phyloP scores from a whole-genome alignment of 2,329 filamentous ascomycete genomes.

The Alternaria panax region DNA sequence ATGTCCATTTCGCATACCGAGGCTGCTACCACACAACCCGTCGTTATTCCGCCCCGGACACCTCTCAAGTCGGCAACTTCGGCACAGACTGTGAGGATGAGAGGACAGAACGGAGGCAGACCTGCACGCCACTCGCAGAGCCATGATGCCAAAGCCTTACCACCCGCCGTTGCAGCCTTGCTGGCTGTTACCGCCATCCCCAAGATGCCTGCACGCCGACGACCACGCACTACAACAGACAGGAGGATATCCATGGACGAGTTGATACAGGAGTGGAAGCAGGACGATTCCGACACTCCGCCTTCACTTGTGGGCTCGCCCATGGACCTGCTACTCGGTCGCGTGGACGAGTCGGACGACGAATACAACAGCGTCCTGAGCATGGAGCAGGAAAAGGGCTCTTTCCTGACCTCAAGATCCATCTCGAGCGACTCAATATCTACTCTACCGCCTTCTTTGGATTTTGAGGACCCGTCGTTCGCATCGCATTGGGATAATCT shows the following conservation, averaged over 20 bases:
- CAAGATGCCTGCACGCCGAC: constrained; percentile 53
- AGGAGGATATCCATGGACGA: constrained; percentile 63
- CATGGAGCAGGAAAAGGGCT: constrained; percentile 54
- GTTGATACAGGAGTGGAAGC: constrained; percentile 63
- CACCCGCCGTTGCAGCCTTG: constrained; percentile 64
- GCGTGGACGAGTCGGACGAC: constrained; percentile 57
- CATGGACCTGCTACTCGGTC: constrained; percentile 64
- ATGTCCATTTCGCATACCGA: constrained; percentile 14
- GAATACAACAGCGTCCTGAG: constrained; percentile 52
- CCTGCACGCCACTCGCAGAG: constrained; percentile 34
- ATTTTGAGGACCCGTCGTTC: constrained; percentile 56
- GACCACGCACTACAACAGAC: constrained; percentile 52
- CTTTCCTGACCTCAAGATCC: constrained; percentile 53
- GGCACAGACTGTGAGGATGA: constrained; percentile 40
- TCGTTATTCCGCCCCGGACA: constrained; percentile 52
- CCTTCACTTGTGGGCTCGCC: constrained; percentile 55
- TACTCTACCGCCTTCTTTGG: constrained; percentile 54
- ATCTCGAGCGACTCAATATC: constrained; percentile 66
- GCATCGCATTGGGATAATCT: constrained; percentile 52
- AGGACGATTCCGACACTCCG: constrained; percentile 53
- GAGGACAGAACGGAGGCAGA: constrained; percentile 42
- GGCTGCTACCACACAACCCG: constrained; percentile 44
- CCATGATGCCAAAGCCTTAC: constrained; percentile 57
- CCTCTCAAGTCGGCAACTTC: constrained; percentile 39
- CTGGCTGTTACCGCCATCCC: constrained; percentile 68